phyloP scores from a whole-genome alignment of 257 asterid genomes.

The Fraxinus quadrangulata region DNA sequence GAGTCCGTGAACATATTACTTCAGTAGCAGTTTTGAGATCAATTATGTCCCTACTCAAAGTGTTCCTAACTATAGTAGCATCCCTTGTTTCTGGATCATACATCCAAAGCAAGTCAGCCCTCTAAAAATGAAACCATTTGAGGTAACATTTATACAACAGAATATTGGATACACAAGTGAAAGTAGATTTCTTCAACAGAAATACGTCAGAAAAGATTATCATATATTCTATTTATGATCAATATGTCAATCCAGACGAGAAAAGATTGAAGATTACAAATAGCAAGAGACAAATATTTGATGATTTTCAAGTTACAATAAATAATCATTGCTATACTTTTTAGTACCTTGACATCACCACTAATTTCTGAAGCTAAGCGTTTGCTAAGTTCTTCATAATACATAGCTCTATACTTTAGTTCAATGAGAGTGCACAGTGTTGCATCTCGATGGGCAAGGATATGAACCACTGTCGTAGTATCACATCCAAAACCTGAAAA shows the following conservation, averaged over 20 bases:
- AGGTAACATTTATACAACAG: neutral
- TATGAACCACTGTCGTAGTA: constrained; percentile 65
- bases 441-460: constrained; percentile 87
- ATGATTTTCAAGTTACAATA: neutral
- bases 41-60: constrained; percentile 42
- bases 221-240: neutral
- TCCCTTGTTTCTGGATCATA: constrained; percentile 86
- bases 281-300: neutral
- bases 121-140: constrained; percentile 43
- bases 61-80: constrained; percentile 62
- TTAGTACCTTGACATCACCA: constrained; percentile 70
- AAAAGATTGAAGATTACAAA: neutral
- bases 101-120: constrained; percentile 79
- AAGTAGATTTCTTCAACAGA: neutral
- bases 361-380: constrained; percentile 82
- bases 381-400: constrained; percentile 65
- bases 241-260: neutral
- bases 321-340: neutral
- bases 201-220: neutral
- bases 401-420: constrained; percentile 70
- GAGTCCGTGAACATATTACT: constrained; percentile 86
- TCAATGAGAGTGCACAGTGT: constrained; percentile 80
- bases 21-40: constrained; percentile 80
- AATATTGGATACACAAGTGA: constrained; percentile 3
- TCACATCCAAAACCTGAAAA: constrained; percentile 88